Evolutionary conservation across 2,329 filamentous ascomycete species (phyloP).

Genomic region (Pseudogymnoascus sp.): DNA sequence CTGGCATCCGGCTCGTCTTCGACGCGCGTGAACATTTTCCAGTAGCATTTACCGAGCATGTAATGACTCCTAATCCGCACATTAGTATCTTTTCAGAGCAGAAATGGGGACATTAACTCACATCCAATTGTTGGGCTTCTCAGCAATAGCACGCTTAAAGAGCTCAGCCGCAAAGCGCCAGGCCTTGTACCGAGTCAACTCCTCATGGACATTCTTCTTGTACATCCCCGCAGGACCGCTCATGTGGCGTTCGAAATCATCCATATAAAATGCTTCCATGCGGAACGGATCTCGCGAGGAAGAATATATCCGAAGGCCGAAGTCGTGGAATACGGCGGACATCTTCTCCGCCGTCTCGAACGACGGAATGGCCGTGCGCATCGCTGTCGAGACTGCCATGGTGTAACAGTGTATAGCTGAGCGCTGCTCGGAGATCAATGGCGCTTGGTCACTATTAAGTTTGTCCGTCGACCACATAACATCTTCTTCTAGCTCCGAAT

Average conservation of each 20-base stretch:
- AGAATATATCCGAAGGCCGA: conserved; percentile 60
- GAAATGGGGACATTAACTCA: conserved; percentile 30
- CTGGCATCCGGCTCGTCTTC: conserved; percentile 33
- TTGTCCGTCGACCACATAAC: conserved; percentile 35
- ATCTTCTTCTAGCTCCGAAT: conserved; percentile 34
- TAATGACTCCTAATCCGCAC: conserved; percentile 48
- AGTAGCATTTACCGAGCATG: conserved; percentile 63
- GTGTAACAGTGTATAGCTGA: conserved; percentile 40
- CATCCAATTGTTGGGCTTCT: conserved; percentile 57
- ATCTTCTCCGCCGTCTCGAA: conserved; percentile 48
- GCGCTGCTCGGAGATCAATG: conserved; percentile 30
- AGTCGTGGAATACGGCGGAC: conserved; percentile 60
- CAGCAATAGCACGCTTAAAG: conserved; percentile 50
- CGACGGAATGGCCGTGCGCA: conserved; percentile 46
- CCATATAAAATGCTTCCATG: conserved; percentile 58
- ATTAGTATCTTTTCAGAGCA: not conserved
- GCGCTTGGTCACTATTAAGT: conserved; percentile 31
- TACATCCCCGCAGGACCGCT: conserved; percentile 48
- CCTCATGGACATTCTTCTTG: conserved; percentile 47
- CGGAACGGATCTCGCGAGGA: conserved; percentile 60
- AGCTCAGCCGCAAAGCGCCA: conserved; percentile 59
- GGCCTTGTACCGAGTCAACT: conserved; percentile 50
- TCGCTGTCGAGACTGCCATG: conserved; percentile 58
- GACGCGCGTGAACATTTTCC: conserved; percentile 57
- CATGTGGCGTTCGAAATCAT: conserved; percentile 55